Evolutionary conservation across 1,284 basidiomycete species (phyloP).

Genomic region (Ustilago bromivora): DNA sequence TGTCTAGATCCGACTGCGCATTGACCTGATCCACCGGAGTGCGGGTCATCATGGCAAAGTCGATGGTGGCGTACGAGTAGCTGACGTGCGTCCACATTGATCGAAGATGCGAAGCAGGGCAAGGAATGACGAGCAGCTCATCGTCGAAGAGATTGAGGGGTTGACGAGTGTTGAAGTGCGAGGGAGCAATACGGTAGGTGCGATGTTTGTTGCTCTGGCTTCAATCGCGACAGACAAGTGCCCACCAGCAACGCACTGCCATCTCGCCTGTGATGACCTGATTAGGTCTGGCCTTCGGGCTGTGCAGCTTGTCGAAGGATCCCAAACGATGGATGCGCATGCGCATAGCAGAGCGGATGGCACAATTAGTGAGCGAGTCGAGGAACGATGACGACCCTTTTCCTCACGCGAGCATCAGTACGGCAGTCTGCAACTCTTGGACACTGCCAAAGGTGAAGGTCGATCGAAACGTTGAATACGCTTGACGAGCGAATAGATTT

Average conservation of each 20-base stretch:
- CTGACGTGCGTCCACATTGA: constrained; percentile 47
- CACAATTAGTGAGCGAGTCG: constrained; percentile 34
- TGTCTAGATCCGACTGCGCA: constrained; percentile 24
- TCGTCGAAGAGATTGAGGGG: constrained; percentile 47
- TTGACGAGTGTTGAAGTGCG: constrained; percentile 41
- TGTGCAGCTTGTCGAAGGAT: constrained; percentile 23
- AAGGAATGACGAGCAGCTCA: constrained; percentile 26
- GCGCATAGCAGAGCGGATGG: constrained; percentile 44
- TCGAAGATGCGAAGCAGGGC: constrained; percentile 30
- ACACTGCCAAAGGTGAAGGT: constrained; percentile 28
- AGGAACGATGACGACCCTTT: constrained; percentile 33
- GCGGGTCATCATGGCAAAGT: constrained; percentile 40
- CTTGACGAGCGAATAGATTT: constrained; percentile 38
- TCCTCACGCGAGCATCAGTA: constrained; percentile 33
- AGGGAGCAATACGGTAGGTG: constrained; percentile 33
- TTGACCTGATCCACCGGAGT: constrained; percentile 46
- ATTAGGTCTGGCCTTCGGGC: background rate
- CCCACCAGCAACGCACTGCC: constrained; percentile 48
- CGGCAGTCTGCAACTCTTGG: constrained; percentile 34
- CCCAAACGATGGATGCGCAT: constrained; percentile 50
- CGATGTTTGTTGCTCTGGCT: constrained; percentile 33
- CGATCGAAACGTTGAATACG: constrained; percentile 37
- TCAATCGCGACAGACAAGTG: constrained; percentile 42
- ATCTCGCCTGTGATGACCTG: constrained; percentile 33
- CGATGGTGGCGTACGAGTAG: constrained; percentile 36